A percentile compares a stretch with the other conserved stretches of the same genome.
Conservation (phyloP, 257 asterid species). For the Lavandula angustifolia region DNA sequence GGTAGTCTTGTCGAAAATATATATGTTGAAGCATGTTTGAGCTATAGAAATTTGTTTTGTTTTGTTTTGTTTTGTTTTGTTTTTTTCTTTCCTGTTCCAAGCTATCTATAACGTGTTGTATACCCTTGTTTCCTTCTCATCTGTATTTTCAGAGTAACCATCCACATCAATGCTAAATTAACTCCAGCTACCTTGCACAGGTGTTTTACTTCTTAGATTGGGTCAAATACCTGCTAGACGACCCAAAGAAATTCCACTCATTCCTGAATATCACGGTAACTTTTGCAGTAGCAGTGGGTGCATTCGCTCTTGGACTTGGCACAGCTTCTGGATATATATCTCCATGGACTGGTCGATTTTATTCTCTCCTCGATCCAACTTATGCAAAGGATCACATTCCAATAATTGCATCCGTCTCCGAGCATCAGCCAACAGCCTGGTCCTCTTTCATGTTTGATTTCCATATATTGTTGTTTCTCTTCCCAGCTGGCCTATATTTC, state of each 20-base stretch:
- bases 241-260: conserved; percentile 82
- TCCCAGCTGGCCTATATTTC: conserved; percentile 98
- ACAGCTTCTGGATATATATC: conserved; percentile 98
- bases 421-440: conserved; percentile 99
- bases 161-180: conserved; percentile 23
- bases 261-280: conserved; percentile 88
- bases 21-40: conserved; percentile 20
- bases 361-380: conserved; percentile 95
- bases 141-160: conserved; percentile 14
- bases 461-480: conserved; percentile 77
- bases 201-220: conserved; percentile 94
- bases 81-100: background rate
- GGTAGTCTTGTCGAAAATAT: conserved; percentile 18
- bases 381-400: conserved; percentile 99
- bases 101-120: background rate
- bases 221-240: conserved; percentile 84
- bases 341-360: conserved; percentile 99
- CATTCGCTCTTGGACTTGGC: conserved; percentile 86
- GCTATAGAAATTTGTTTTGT: conserved; percentile 19
- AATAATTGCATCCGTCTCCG: conserved; percentile 97
- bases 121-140: conserved; percentile 20
- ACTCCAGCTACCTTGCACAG: conserved; percentile 47
- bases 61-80: too few species aligned
- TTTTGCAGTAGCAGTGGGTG: conserved; percentile 76
- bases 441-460: conserved; percentile 99